These are phyloP conservation scores for Paramecium caudatum DNA, from an alignment of 73 alveolate species.

Conservation along the genomic window DNA sequence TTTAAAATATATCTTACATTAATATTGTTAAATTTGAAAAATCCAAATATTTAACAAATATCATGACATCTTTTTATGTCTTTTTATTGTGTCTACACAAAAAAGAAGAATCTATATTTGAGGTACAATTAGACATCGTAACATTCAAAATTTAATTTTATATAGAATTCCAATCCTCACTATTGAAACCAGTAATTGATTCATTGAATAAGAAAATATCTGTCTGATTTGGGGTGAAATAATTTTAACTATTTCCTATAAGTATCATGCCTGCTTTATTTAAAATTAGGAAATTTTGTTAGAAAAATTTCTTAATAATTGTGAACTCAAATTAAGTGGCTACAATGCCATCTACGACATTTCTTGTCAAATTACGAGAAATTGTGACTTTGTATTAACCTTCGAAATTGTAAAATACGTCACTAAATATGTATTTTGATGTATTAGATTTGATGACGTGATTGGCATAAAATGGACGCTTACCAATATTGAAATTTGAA, in stretches of 20 bases:
- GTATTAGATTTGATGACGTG: background rate
- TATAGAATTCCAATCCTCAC: background rate
- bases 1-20: background rate
- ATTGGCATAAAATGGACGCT: background rate
- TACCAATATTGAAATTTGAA: background rate
- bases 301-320: conserved; percentile 14
- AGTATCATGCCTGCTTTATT: conserved; percentile 1
- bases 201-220: conserved; percentile 3
- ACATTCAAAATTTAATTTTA: background rate
- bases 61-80: background rate
- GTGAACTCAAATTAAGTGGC: conserved; percentile 22
- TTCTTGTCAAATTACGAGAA: background rate
- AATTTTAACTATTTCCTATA: background rate
- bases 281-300: background rate
- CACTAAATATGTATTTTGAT: conserved; percentile 2
- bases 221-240: background rate
- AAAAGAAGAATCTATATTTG: background rate
- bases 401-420: conserved; percentile 21
- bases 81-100: conserved; percentile 33
- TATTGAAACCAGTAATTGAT: background rate
- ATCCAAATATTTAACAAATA: background rate
- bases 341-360: background rate
- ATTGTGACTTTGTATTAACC: conserved; percentile 20
- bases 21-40: conserved; percentile 4
- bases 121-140: background rate